These are phyloP conservation scores for Ganoderma meredithae DNA, from an alignment of 1,284 basidiomycete species.

Conservation along the genomic window DNA sequence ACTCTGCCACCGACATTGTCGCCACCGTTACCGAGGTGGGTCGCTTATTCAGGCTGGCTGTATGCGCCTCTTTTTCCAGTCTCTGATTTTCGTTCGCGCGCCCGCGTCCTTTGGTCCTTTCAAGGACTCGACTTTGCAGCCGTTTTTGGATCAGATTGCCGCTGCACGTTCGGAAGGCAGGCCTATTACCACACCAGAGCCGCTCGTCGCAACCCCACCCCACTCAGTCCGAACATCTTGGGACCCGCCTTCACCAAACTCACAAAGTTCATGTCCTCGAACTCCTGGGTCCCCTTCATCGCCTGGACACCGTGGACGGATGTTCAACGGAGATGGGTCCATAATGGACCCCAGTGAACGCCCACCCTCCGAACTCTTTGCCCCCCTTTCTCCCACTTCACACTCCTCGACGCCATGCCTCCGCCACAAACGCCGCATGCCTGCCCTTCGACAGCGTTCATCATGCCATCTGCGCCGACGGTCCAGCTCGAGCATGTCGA, in stretches of 20 bases:
- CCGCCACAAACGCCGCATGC: conserved; percentile 49
- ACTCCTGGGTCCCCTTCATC: conserved; percentile 7
- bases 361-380: conserved; percentile 12
- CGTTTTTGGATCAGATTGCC: conserved; percentile 31
- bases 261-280: conserved; percentile 18
- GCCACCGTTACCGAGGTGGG: conserved; percentile 43
- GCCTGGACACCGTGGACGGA: conserved; percentile 21
- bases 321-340: conserved; percentile 22
- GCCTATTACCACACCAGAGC: neutral
- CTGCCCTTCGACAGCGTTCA: conserved; percentile 47
- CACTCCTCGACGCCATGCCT: conserved; percentile 41
- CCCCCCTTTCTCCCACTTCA: conserved; percentile 15
- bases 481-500: conserved; percentile 36
- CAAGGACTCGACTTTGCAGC: conserved; percentile 30
- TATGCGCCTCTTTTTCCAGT: conserved; percentile 6
- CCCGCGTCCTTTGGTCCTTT: conserved; percentile 1
- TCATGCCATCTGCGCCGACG: conserved; percentile 48
- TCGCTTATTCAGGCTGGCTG: conserved; percentile 17
- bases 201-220: conserved; percentile 13
- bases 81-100: conserved; percentile 4
- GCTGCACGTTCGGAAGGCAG: conserved; percentile 25
- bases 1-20: conserved; percentile 40
- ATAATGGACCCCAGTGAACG: conserved; percentile 27
- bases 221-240: conserved; percentile 14
- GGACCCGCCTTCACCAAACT: neutral